phyloP scores from a whole-genome alignment of 306 rosid species.

The Gastrolobium villosum region DNA sequence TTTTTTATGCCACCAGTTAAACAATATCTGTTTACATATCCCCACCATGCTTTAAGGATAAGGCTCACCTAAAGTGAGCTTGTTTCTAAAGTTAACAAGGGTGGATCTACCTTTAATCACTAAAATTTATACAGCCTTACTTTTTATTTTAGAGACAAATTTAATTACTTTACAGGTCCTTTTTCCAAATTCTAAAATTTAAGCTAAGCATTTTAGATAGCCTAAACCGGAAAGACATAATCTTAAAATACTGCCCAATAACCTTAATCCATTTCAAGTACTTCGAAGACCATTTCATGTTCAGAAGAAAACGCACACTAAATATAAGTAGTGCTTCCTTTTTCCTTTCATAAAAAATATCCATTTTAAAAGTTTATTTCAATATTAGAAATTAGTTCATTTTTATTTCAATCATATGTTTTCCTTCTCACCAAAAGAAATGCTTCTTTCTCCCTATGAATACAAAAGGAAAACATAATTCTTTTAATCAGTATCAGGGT shows the following conservation, averaged over 20 bases:
- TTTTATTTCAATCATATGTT: background rate
- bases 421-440: background rate
- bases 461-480: background rate
- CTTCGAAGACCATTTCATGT: background rate
- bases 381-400: background rate
- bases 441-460: background rate
- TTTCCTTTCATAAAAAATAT: background rate
- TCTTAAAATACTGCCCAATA: background rate
- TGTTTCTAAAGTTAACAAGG: background rate
- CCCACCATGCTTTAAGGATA: background rate
- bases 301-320: background rate
- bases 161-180: too few species aligned
- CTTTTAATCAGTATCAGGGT: background rate
- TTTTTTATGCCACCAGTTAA: constrained; percentile 19
- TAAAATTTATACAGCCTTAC: background rate
- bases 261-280: background rate
- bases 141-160: background rate
- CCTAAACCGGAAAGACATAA: background rate
- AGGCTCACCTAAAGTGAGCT: background rate
- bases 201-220: background rate
- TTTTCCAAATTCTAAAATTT: background rate
- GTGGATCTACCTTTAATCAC: background rate
- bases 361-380: background rate
- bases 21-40: background rate
- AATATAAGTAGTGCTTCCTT: background rate